Evolutionary conservation across 1,139 yeast species (phyloP).

Genomic region (Candida neerlandica): DNA sequence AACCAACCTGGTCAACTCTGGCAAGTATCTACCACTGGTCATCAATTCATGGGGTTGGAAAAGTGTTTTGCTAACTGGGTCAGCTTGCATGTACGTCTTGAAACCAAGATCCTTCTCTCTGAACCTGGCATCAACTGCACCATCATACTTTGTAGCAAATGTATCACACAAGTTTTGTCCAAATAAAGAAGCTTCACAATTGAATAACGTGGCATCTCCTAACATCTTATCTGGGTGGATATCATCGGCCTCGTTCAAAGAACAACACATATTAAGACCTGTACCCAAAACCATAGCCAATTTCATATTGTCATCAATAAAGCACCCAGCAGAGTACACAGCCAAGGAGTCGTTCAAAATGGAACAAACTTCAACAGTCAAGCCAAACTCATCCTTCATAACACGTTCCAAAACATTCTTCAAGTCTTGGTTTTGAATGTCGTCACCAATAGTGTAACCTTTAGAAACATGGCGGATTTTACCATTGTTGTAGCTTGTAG

Average conservation of each 20-base stretch:
- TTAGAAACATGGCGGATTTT: constrained; percentile 50
- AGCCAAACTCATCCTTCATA: constrained; percentile 23
- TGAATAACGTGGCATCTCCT: constrained; percentile 30
- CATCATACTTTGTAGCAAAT: constrained; percentile 41
- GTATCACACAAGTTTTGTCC: constrained; percentile 34
- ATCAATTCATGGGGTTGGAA: constrained; percentile 59
- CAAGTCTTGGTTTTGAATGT: constrained; percentile 43
- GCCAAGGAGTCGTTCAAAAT: constrained; percentile 50
- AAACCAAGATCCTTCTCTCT: constrained; percentile 21
- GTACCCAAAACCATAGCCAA: constrained; percentile 51
- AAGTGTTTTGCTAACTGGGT: constrained; percentile 31
- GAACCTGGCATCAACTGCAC: constrained; percentile 39
- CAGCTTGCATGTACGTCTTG: constrained; percentile 37
- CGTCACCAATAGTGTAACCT: constrained; percentile 49
- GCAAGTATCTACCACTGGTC: constrained; percentile 59
- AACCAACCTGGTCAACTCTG: constrained; percentile 51
- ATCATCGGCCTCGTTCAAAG: constrained; percentile 25
- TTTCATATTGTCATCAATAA: constrained; percentile 38
- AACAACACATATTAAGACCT: constrained; percentile 47
- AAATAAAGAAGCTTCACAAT: constrained; percentile 45
- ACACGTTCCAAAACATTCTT: constrained; percentile 42
- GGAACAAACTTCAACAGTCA: constrained; percentile 34
- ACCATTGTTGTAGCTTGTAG: constrained; percentile 48
- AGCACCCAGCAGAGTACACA: constrained; percentile 49
- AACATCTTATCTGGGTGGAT: constrained; percentile 30